A percentile compares a stretch with the other conserved stretches of the same genome.
Conservation (phyloP, 75 land plant species). For the Picea sitchensis region DNA sequence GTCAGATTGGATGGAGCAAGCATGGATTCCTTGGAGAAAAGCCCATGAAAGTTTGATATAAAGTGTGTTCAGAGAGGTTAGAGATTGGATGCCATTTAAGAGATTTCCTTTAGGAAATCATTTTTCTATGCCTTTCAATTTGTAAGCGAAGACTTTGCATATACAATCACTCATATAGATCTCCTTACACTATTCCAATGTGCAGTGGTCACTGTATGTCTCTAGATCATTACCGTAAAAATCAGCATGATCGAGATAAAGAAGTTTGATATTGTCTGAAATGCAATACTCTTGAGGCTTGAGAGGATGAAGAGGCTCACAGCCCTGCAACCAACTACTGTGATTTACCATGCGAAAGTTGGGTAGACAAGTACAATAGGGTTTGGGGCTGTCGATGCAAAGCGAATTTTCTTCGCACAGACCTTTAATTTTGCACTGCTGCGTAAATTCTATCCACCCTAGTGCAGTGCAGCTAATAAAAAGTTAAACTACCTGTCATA, state of each 20-base stretch:
- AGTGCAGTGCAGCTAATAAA: neutral
- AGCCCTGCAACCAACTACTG: no score
- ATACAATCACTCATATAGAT: conserved; percentile 21
- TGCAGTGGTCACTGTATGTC: no score
- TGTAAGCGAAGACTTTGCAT: conserved; percentile 29
- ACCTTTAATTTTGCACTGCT: conserved; percentile 37
- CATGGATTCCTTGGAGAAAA: no score
- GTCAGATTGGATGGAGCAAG: no score
- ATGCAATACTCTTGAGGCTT: no score
- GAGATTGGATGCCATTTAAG: conserved; percentile 29
- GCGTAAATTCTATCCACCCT: conserved; percentile 28
- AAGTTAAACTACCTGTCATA: no score
- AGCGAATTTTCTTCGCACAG: neutral
- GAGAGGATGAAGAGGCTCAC: no score
- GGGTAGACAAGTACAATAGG: no score
- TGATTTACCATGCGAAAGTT: no score
- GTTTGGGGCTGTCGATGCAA: conserved; percentile 16
- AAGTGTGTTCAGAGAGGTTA: conserved; percentile 10
- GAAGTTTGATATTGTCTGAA: no score
- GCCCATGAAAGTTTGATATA: conserved; percentile 16
- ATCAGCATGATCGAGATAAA: no score
- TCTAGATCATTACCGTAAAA: no score
- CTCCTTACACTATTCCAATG: conserved; percentile 12
- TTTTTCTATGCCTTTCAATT: conserved; percentile 9
- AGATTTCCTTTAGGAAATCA: conserved; percentile 34